Evolutionary conservation across 257 asterid species (phyloP).

Genomic region (Salvia miltiorrhiza): DNA sequence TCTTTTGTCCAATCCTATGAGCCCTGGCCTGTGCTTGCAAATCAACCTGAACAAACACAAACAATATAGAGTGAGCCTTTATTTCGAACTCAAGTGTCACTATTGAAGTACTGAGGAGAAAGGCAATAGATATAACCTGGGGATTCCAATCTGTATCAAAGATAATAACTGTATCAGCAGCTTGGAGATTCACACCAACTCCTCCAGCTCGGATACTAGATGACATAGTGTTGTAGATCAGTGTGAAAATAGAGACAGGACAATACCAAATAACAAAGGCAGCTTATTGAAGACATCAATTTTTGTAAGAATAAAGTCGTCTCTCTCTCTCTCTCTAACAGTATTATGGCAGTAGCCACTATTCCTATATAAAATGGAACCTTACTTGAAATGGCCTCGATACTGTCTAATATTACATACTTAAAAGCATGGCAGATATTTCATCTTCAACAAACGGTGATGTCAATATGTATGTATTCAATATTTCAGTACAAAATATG

Average conservation of each 20-base stretch:
- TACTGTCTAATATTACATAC: neutral
- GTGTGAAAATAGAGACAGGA: neutral
- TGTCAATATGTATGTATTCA: neutral
- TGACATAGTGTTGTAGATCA: slow-evolving; percentile 22
- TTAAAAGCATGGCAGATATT: neutral
- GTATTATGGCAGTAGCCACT: neutral
- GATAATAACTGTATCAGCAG: slow-evolving; percentile 98
- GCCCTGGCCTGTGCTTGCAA: slow-evolving; percentile 99
- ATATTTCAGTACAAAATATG: neutral
- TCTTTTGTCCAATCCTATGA: slow-evolving; percentile 99
- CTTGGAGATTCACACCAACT: slow-evolving; percentile 99
- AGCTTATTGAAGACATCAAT: neutral
- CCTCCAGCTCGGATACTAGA: slow-evolving; percentile 99
- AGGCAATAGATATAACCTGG: slow-evolving; percentile 50
- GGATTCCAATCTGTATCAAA: slow-evolving; percentile 99
- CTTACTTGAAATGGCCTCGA: neutral
- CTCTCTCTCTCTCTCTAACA: neutral
- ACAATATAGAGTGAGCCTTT: slow-evolving; percentile 9
- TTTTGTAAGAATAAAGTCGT: neutral
- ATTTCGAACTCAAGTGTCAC: slow-evolving; percentile 3
- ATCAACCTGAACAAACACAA: slow-evolving; percentile 74
- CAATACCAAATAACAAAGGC: slow-evolving; percentile 3
- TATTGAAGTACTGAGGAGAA: slow-evolving; percentile 18
- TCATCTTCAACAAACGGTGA: neutral
- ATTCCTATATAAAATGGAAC: neutral